A percentile compares a stretch with the other conserved stretches of the same genome.
Conservation (phyloP, 768 basidiomycete genomes). For the Mycena alexandri region DNA sequence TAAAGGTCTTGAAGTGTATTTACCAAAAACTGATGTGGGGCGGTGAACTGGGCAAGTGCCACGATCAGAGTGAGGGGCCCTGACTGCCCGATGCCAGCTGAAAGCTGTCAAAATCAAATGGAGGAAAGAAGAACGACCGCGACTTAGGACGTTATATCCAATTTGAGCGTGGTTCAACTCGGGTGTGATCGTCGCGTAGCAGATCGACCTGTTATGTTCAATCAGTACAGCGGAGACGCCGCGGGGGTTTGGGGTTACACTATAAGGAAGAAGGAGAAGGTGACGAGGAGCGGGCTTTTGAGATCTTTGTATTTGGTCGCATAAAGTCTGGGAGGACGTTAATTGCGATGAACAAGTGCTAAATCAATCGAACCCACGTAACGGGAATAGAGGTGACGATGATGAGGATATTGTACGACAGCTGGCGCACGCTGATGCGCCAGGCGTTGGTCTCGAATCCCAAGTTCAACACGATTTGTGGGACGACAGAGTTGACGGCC, state of each 20-base stretch:
- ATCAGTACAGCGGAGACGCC: neutral
- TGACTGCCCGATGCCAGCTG: slow-evolving; percentile 38
- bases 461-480: slow-evolving; percentile 34
- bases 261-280: slow-evolving; percentile 38
- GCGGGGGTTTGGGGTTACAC: slow-evolving; percentile 10
- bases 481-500: slow-evolving; percentile 37
- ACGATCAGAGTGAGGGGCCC: slow-evolving; percentile 39
- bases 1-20: neutral
- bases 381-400: slow-evolving; percentile 34
- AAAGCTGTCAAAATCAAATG: neutral
- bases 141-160: slow-evolving; percentile 33
- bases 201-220: slow-evolving; percentile 28
- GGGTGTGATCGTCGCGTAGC: slow-evolving; percentile 39
- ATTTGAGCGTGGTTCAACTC: slow-evolving; percentile 38
- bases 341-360: neutral
- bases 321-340: slow-evolving; percentile 22
- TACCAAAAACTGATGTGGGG: slow-evolving; percentile 37
- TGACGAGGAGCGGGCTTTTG: slow-evolving; percentile 35
- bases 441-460: slow-evolving; percentile 38
- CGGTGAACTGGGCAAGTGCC: slow-evolving; percentile 37
- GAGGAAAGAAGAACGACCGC: neutral
- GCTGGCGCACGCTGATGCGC: slow-evolving; percentile 37
- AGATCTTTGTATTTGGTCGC: slow-evolving; percentile 39
- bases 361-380: slow-evolving; percentile 26
- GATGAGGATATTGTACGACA: slow-evolving; percentile 33